Conservation (phyloP, 208 protist genomes). For the Leishmania martiniquensis region DNA sequence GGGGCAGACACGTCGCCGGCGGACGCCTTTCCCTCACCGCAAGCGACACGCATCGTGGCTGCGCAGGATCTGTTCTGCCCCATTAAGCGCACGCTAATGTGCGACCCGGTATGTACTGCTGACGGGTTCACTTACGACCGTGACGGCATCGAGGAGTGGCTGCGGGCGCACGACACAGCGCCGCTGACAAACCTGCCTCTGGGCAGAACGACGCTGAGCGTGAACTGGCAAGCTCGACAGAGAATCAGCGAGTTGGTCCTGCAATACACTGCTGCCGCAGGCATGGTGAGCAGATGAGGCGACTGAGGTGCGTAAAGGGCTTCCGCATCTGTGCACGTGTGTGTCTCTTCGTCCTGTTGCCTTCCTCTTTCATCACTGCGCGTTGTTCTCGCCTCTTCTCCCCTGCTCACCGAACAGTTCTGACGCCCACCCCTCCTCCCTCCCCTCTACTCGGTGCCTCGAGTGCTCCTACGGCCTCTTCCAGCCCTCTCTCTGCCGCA, state of each 20-base stretch:
- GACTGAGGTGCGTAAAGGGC: not conserved
- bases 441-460: not conserved
- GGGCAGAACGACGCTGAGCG: conserved; percentile 16
- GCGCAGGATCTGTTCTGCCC: conserved; percentile 66
- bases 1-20: not conserved
- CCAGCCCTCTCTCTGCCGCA: not conserved
- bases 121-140: conserved; percentile 91
- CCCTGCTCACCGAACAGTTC: too few relatives aligned
- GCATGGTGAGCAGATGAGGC: not conserved
- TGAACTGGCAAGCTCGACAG: conserved; percentile 38
- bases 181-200: conserved; percentile 75
- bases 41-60: conserved; percentile 7
- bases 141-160: conserved; percentile 77
- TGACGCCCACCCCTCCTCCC: not conserved
- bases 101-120: conserved; percentile 78
- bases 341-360: not conserved
- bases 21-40: not conserved
- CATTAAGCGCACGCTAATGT: conserved; percentile 82
- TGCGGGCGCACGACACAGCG: conserved; percentile 41
- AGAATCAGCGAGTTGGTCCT: conserved; percentile 29
- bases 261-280: conserved; percentile 20
- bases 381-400: too few relatives aligned
- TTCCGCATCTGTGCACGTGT: not conserved
- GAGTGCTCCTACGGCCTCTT: not conserved
- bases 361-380: too few relatives aligned